Conservation (phyloP, 1,139 yeast species). For the Hyphopichia fennica region DNA sequence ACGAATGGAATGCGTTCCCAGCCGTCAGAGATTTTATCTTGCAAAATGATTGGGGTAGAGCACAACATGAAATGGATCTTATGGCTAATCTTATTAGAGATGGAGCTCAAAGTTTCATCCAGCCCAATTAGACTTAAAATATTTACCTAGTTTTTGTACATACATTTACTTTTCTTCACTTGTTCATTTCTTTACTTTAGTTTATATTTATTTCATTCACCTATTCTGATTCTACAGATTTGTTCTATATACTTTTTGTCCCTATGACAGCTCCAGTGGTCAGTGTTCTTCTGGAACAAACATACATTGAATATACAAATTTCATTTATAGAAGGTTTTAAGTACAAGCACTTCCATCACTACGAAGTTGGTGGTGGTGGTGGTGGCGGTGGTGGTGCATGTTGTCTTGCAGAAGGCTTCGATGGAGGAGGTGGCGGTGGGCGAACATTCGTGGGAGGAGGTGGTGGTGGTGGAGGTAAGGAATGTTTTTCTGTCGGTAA, state of each 20-base stretch:
- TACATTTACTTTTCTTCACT: neutral
- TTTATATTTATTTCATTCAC: neutral
- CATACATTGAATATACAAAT: too few relatives aligned
- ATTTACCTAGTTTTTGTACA: neutral
- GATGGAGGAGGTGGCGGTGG: neutral
- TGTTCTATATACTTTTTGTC: too few relatives aligned
- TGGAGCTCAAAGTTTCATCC: constrained; percentile 15
- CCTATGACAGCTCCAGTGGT: too few relatives aligned
- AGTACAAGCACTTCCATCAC: too few relatives aligned
- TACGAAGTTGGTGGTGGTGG: constrained; percentile 2
- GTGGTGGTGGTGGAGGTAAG: constrained; percentile 9
- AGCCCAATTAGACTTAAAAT: neutral
- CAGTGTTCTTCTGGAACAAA: too few relatives aligned
- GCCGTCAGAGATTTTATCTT: constrained; percentile 65
- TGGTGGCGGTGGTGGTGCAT: constrained; percentile 9
- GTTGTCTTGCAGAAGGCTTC: constrained; percentile 6
- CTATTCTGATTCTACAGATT: too few relatives aligned
- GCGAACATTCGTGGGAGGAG: constrained; percentile 21
- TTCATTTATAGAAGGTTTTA: too few relatives aligned
- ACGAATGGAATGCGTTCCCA: constrained; percentile 73
- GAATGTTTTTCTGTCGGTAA: too few relatives aligned
- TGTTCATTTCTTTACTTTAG: neutral
- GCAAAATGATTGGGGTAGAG: constrained; percentile 48
- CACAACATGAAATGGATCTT: constrained; percentile 55
- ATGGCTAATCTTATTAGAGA: constrained; percentile 38